Evolutionary conservation across 2,329 filamentous ascomycete species (phyloP).

Genomic region (Diaporthe citri): DNA sequence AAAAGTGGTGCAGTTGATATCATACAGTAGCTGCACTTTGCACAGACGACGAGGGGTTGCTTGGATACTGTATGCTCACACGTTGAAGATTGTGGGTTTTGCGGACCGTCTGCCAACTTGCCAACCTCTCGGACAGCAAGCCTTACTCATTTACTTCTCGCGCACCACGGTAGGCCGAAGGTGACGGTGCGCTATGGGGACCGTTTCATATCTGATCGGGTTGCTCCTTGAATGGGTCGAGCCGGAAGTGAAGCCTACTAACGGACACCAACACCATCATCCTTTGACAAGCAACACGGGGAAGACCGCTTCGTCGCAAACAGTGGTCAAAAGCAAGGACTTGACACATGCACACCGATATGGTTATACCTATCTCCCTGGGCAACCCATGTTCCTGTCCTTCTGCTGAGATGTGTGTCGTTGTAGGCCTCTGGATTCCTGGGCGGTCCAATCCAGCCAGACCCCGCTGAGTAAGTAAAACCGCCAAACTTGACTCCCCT

Average conservation of each 20-base stretch:
- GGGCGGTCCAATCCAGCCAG: background rate
- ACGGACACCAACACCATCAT: too few species aligned
- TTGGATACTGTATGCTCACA: slow-evolving; percentile 18
- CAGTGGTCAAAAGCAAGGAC: too few species aligned
- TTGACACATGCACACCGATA: too few species aligned
- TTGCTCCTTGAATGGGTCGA: background rate
- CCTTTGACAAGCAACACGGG: too few species aligned
- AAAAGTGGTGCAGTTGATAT: slow-evolving; percentile 36
- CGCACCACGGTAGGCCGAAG: background rate
- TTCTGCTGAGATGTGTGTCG: too few species aligned
- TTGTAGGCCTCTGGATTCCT: background rate
- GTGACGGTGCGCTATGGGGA: background rate
- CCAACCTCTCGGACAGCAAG: background rate
- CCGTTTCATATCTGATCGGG: background rate
- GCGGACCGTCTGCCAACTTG: slow-evolving; percentile 24
- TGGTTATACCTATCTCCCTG: too few species aligned
- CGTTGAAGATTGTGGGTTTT: slow-evolving; percentile 11
- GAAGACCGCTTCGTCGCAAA: too few species aligned
- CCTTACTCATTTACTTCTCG: background rate
- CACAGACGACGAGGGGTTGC: background rate
- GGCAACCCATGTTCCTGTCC: too few species aligned
- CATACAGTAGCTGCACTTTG: slow-evolving; percentile 31
- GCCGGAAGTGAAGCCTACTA: background rate
- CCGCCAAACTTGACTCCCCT: background rate
- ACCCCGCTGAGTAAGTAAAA: background rate